These are phyloP conservation scores for Zhuliangozyma blackwelliae DNA, from an alignment of 1,139 yeast genomes.

Conservation along the genomic window DNA sequence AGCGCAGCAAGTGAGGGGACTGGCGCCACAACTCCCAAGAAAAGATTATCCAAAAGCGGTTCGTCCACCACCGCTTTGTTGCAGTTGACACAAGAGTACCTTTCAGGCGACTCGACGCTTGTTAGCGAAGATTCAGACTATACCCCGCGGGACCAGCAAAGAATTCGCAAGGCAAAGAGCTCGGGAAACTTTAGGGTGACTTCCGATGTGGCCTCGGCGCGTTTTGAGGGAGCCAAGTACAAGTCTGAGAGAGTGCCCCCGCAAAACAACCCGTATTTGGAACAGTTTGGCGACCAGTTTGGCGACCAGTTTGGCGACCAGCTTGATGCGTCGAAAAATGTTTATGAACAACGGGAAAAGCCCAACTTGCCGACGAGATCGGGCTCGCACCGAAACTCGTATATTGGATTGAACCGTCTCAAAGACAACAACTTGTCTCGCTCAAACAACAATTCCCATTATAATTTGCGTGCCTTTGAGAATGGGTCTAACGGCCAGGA, in stretches of 20 bases:
- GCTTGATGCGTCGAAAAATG: too few relatives aligned
- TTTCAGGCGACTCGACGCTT: constrained; percentile 9
- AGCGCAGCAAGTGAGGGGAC: constrained; percentile 15
- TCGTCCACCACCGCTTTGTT: constrained; percentile 26
- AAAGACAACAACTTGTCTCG: constrained; percentile 26
- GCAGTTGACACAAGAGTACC: constrained; percentile 14
- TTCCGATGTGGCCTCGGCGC: constrained; percentile 5
- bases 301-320: too few relatives aligned
- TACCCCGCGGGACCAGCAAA: constrained; percentile 4
- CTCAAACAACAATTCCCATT: constrained; percentile 10
- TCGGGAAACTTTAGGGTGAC: constrained; percentile 26
- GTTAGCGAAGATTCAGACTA: constrained; percentile 12
- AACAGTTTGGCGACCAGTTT: constrained; percentile 2
- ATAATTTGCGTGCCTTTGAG: constrained; percentile 1
- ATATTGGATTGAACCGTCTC: constrained; percentile 37
- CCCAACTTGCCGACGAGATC: constrained; percentile 37
- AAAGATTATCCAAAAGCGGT: constrained; percentile 17
- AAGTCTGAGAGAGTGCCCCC: constrained; percentile 23
- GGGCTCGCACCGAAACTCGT: constrained; percentile 29
- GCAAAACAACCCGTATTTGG: constrained; percentile 25
- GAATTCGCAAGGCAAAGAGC: constrained; percentile 32
- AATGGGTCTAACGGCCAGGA: too few relatives aligned
- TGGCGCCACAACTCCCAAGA: constrained; percentile 5
- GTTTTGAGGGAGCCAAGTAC: constrained; percentile 15
- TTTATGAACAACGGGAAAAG: constrained; percentile 13